Evolutionary conservation across 176 grass and related monocot genomes (phyloP).

Genomic region (Oryza nivara): DNA sequence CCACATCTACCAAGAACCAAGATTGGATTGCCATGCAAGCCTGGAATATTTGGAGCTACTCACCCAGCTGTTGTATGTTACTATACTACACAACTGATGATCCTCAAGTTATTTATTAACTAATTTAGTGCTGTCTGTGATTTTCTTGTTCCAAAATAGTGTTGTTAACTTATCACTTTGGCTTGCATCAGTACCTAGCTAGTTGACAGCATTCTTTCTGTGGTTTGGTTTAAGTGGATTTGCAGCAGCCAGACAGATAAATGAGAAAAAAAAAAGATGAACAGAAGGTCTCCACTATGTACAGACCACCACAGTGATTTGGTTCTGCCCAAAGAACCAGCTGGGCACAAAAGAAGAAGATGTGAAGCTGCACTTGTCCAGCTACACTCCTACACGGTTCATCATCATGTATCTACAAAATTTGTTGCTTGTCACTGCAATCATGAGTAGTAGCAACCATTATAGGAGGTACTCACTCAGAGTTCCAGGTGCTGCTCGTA

Average conservation of each 20-base stretch:
- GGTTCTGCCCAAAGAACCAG: constrained; percentile 44
- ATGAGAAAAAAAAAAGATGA: not conserved
- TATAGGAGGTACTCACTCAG: constrained; percentile 28
- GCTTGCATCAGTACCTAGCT: not conserved
- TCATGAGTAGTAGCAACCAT: not conserved
- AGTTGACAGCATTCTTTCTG: not conserved
- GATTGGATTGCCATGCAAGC: not conserved
- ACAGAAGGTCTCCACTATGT: constrained; percentile 21
- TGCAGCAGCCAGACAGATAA: not conserved
- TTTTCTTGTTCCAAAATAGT: too few species aligned
- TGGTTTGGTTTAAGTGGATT: not conserved
- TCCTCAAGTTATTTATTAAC: not conserved
- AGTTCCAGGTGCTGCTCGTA: constrained; percentile 79
- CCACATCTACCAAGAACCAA: not conserved
- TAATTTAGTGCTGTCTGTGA: not conserved
- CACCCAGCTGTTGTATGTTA: not conserved
- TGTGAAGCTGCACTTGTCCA: constrained; percentile 35
- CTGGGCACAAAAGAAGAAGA: not conserved
- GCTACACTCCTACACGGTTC: constrained; percentile 28
- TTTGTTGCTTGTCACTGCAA: not conserved
- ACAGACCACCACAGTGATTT: constrained; percentile 16
- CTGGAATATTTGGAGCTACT: constrained; percentile 24
- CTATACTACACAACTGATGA: not conserved
- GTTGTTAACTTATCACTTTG: not conserved
- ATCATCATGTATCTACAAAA: constrained; percentile 54